A percentile compares a stretch with the other conserved stretches of the same genome.
phyloP scores from a whole-genome alignment of 208 protist genomes.

The Trypanosoma cruzi region DNA sequence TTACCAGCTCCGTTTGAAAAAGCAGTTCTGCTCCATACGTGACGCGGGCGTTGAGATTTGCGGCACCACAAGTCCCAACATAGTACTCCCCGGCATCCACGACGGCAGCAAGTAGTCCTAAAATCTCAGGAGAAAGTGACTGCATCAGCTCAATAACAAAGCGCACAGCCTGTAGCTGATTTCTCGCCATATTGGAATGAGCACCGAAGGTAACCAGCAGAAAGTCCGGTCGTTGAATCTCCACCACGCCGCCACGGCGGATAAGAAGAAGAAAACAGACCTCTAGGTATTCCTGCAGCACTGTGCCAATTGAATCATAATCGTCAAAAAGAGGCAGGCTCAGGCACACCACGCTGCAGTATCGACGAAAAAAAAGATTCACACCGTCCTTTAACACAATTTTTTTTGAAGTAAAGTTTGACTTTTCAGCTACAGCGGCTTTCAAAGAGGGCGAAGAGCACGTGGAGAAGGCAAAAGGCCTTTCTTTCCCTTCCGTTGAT shows the following conservation, averaged over 20 bases:
- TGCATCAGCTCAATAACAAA: constrained; percentile 53
- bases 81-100: constrained; percentile 69
- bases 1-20: constrained; percentile 37
- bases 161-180: constrained; percentile 56
- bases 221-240: constrained; percentile 51
- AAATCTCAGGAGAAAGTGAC: constrained; percentile 8
- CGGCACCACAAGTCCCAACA: constrained; percentile 64
- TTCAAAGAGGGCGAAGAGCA: neutral
- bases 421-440: neutral
- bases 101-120: constrained; percentile 40
- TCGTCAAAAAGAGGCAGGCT: neutral
- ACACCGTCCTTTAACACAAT: constrained; percentile 37
- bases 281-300: constrained; percentile 43
- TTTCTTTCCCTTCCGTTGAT: neutral
- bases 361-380: constrained; percentile 50
- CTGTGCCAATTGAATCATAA: constrained; percentile 17
- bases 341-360: constrained; percentile 44
- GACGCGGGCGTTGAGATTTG: constrained; percentile 39
- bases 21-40: constrained; percentile 37
- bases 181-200: constrained; percentile 48
- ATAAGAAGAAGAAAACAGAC: constrained; percentile 43
- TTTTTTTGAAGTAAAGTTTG: constrained; percentile 34
- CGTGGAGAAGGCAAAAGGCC: no score
- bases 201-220: constrained; percentile 56
- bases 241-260: constrained; percentile 57